Percentiles rank a stretch among this genome's conserved stretches.
These are phyloP conservation scores for Crataegus laevigata DNA, from an alignment of 306 rosid species.

Conservation along the genomic window DNA sequence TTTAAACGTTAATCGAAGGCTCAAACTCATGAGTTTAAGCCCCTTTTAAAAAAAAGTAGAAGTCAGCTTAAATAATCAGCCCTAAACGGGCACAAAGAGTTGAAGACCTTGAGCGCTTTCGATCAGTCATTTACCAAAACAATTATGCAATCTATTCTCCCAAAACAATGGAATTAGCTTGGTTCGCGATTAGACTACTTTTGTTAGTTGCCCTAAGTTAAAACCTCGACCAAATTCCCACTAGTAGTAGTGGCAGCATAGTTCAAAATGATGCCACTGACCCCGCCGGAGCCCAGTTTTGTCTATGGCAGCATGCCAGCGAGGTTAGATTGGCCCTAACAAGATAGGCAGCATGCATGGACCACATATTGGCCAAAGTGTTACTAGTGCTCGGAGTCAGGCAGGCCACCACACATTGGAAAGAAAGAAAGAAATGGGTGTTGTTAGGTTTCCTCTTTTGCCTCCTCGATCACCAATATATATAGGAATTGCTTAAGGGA, in stretches of 20 bases:
- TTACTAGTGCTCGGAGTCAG: not conserved
- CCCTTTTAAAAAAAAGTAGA: not conserved
- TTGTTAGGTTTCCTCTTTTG: conserved; percentile 7
- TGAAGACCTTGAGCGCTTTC: no score
- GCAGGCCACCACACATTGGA: not conserved
- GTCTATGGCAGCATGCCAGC: conserved; percentile 3
- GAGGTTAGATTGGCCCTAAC: conserved; percentile 1
- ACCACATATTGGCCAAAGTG: conserved; percentile 1
- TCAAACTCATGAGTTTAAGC: not conserved
- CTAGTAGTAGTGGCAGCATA: not conserved
- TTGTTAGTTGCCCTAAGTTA: not conserved
- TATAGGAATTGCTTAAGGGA: no score
- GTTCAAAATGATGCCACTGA: not conserved
- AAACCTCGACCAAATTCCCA: not conserved
- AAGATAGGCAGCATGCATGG: conserved; percentile 18
- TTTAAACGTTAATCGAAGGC: not conserved
- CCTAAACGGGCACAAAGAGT: not conserved
- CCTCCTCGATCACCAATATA: conserved; percentile 5
- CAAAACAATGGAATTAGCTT: not conserved
- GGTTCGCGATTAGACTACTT: not conserved
- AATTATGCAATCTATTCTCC: not conserved
- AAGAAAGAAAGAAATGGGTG: not conserved
- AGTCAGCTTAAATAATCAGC: not conserved
- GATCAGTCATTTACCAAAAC: not conserved
- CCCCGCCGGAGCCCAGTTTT: conserved; percentile 7